Evolutionary conservation across 1,284 basidiomycete species (phyloP).

Genomic region (Ustilago xerochloae): DNA sequence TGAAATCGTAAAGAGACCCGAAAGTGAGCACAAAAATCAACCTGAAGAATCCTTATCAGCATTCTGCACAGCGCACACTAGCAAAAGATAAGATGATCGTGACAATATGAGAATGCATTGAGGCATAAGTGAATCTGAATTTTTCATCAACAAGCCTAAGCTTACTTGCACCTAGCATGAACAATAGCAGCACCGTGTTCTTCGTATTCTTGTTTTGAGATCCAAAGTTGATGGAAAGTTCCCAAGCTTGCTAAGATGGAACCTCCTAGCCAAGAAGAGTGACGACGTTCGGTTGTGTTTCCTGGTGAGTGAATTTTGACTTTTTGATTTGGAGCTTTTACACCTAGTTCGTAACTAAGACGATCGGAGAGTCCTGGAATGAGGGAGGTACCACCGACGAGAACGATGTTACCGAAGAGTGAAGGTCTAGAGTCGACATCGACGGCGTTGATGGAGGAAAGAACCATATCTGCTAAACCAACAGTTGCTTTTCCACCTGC

Average conservation of each 20-base stretch:
- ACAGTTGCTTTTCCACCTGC: constrained; percentile 23
- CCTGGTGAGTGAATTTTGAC: constrained; percentile 67
- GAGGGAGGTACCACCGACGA: constrained; percentile 89
- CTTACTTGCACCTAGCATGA: constrained; percentile 66
- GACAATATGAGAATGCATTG: neutral
- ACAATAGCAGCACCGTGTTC: constrained; percentile 66
- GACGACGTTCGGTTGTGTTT: constrained; percentile 64
- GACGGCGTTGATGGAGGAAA: constrained; percentile 82
- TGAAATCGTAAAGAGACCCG: neutral
- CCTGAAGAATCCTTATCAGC: no score
- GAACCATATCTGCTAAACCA: constrained; percentile 73
- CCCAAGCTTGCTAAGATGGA: constrained; percentile 64
- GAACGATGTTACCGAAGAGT: constrained; percentile 90
- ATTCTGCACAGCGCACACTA: no score
- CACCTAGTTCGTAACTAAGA: constrained; percentile 80
- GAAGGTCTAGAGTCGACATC: constrained; percentile 91
- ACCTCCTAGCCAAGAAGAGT: constrained; percentile 66
- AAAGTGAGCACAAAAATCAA: no score
- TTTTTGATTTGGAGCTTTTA: constrained; percentile 77
- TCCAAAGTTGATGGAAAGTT: constrained; percentile 68
- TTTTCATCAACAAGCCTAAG: no score
- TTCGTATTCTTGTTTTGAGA: constrained; percentile 67
- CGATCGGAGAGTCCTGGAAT: constrained; percentile 88
- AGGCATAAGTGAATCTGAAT: neutral
- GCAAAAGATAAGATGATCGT: neutral